Evolutionary conservation across 768 basidiomycete genomes (phyloP).

Genomic region (Punctularia strigosozonata): DNA sequence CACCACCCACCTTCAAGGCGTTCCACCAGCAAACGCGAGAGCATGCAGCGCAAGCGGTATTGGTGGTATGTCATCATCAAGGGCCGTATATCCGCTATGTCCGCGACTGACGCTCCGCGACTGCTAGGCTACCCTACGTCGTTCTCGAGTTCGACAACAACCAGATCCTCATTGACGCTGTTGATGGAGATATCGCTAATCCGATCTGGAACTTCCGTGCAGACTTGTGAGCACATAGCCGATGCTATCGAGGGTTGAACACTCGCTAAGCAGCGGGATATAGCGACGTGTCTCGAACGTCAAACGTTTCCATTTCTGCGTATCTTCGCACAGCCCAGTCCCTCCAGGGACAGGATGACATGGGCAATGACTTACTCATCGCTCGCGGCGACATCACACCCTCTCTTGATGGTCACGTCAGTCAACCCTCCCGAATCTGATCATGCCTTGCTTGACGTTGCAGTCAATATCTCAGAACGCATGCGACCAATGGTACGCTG

Average conservation of each 20-base stretch:
- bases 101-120: too few relatives aligned
- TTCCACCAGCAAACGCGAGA: constrained; percentile 73
- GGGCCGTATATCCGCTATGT: too few relatives aligned
- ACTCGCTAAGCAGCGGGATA: constrained; percentile 5
- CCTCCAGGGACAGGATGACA: constrained; percentile 71
- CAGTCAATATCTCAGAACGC: constrained; percentile 40
- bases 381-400: constrained; percentile 88
- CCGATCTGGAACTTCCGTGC: constrained; percentile 96
- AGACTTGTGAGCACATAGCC: constrained; percentile 90
- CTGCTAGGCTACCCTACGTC: constrained; percentile 92
- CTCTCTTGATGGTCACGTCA: constrained; percentile 64
- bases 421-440: constrained; percentile 16
- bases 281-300: constrained; percentile 91
- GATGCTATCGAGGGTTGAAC: constrained; percentile 1
- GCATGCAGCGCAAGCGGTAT: constrained; percentile 83
- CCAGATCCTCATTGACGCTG: constrained; percentile 90
- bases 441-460: constrained; percentile 2
- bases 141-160: constrained; percentile 98
- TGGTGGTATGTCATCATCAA: too few relatives aligned
- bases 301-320: constrained; percentile 83
- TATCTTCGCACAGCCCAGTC: constrained; percentile 79
- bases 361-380: constrained; percentile 95
- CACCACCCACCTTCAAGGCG: constrained; percentile 40
- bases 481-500: constrained; percentile 85
- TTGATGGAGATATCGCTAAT: constrained; percentile 83